Conservation (phyloP, 2,329 filamentous ascomycete genomes). For the Trichoderma atroviride region DNA sequence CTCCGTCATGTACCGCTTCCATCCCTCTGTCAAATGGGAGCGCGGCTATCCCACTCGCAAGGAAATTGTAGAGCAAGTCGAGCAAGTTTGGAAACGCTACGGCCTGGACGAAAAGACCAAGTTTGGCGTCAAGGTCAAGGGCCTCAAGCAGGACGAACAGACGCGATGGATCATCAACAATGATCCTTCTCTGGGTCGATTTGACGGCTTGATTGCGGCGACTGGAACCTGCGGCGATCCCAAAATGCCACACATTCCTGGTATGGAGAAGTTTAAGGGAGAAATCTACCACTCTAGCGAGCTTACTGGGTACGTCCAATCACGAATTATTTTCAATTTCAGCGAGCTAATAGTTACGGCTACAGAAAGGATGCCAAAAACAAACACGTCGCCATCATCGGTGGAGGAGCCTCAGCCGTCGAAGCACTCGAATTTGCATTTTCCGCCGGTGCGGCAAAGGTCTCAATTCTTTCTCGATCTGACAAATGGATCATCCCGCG, state of each 20-base stretch:
- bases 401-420: slow-evolving; percentile 78
- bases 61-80: slow-evolving; percentile 74
- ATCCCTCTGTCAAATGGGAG: slow-evolving; percentile 75
- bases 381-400: slow-evolving; percentile 76
- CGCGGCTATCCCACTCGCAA: slow-evolving; percentile 76
- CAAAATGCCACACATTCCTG: slow-evolving; percentile 70
- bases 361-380: slow-evolving; percentile 66
- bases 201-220: slow-evolving; percentile 77
- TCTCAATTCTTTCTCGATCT: slow-evolving; percentile 72
- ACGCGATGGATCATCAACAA: slow-evolving; percentile 84
- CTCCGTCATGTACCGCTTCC: slow-evolving; percentile 85
- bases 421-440: slow-evolving; percentile 81
- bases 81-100: slow-evolving; percentile 74
- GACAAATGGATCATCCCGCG: slow-evolving; percentile 89
- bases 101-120: slow-evolving; percentile 69
- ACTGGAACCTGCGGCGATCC: slow-evolving; percentile 80
- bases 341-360: slow-evolving; percentile 27
- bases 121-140: slow-evolving; percentile 71
- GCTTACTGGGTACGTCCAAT: slow-evolving; percentile 59
- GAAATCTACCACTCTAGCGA: slow-evolving; percentile 74
- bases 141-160: slow-evolving; percentile 67
- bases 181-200: slow-evolving; percentile 67
- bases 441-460: slow-evolving; percentile 65
- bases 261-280: slow-evolving; percentile 73
- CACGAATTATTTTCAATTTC: background rate